Percentiles rank a stretch among this genome's conserved stretches.
Evolutionary conservation across 495 filamentous ascomycete genomes (phyloP).

Genomic region (Extremus antarcticus): DNA sequence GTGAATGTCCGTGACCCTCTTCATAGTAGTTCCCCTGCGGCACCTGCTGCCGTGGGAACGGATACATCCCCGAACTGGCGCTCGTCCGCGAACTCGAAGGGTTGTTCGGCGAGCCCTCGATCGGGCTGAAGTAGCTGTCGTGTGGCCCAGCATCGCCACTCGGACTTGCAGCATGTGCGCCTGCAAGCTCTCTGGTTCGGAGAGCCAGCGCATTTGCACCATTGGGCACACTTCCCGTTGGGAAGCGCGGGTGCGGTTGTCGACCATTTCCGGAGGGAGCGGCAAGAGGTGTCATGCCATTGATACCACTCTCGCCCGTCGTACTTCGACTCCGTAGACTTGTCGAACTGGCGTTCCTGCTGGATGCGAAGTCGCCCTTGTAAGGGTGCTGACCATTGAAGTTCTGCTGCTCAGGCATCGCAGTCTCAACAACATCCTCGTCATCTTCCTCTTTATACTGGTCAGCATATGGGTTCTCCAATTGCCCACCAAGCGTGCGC

Average conservation of each 20-base stretch:
- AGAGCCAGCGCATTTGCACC: slow-evolving; percentile 45
- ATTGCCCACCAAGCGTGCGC: slow-evolving; percentile 42
- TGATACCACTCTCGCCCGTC: slow-evolving; percentile 56
- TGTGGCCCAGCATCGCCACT: slow-evolving; percentile 20
- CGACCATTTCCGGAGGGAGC: slow-evolving; percentile 24
- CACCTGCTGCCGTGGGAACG: neutral
- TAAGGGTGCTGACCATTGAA: neutral
- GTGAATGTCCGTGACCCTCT: slow-evolving; percentile 48
- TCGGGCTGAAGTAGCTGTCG: slow-evolving; percentile 87
- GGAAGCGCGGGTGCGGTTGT: slow-evolving; percentile 58
- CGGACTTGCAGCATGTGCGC: neutral
- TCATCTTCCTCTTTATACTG: slow-evolving; percentile 55
- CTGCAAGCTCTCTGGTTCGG: slow-evolving; percentile 45
- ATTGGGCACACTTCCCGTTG: slow-evolving; percentile 40
- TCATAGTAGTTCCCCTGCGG: slow-evolving; percentile 45
- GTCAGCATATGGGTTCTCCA: slow-evolving; percentile 69
- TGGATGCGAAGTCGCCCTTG: slow-evolving; percentile 35
- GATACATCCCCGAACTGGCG: slow-evolving; percentile 36
- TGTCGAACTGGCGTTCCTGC: slow-evolving; percentile 67
- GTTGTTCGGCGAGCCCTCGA: slow-evolving; percentile 57
- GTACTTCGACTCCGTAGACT: slow-evolving; percentile 72
- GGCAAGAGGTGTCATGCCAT: slow-evolving; percentile 33
- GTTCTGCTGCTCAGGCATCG: neutral
- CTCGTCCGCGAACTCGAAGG: slow-evolving; percentile 9
- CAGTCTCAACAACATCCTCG: neutral